Conservation (phyloP, 345 rosid species). For the Rhizophora mangle region DNA sequence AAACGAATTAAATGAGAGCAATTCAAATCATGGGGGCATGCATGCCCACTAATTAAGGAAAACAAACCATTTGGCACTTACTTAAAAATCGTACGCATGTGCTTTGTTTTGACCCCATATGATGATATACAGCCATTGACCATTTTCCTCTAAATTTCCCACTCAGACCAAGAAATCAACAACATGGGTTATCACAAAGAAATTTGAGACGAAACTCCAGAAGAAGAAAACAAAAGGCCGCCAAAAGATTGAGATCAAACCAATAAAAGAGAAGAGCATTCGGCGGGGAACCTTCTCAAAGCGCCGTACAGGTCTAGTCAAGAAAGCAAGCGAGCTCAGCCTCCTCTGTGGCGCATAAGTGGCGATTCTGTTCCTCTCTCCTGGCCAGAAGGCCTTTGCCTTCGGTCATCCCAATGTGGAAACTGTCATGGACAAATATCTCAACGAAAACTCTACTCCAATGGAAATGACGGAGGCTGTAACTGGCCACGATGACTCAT, state of each 20-base stretch:
- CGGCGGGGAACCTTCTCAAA: slow-evolving; percentile 25
- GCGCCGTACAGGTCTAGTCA: slow-evolving; percentile 31
- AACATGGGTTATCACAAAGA: too few relatives aligned
- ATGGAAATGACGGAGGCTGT: background rate
- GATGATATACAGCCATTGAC: too few relatives aligned
- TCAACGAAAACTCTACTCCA: background rate
- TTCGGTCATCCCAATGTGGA: slow-evolving; percentile 34
- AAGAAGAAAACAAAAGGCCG: too few relatives aligned
- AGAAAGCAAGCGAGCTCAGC: slow-evolving; percentile 36
- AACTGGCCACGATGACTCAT: background rate
- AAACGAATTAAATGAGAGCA: too few relatives aligned
- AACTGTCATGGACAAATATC: slow-evolving; percentile 10
- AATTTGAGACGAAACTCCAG: too few relatives aligned
- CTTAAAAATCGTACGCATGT: too few relatives aligned
- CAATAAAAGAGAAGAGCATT: slow-evolving; percentile 12
- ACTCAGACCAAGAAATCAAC: too few relatives aligned
- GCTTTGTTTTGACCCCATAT: too few relatives aligned
- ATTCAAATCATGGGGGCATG: too few relatives aligned
- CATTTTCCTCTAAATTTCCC: too few relatives aligned
- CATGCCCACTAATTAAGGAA: too few relatives aligned
- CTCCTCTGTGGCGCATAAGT: slow-evolving; percentile 33
- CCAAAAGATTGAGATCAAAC: slow-evolving; percentile 12
- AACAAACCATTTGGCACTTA: too few relatives aligned
- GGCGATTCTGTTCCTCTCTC: slow-evolving; percentile 31
- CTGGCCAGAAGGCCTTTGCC: slow-evolving; percentile 27